These are phyloP conservation scores for Helminthosporium solani DNA, from an alignment of 2,329 filamentous ascomycete species.

Conservation along the genomic window DNA sequence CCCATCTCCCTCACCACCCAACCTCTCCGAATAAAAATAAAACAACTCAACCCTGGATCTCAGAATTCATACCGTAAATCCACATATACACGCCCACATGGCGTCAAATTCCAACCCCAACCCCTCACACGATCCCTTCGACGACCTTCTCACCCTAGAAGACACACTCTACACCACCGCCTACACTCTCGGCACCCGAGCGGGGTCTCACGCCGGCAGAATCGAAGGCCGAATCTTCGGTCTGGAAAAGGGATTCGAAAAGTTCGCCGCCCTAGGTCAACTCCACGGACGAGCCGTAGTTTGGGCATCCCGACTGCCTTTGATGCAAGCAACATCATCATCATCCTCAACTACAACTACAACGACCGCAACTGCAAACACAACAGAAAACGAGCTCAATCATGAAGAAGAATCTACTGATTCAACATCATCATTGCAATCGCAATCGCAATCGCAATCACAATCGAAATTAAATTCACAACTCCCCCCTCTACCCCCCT, in stretches of 20 bases:
- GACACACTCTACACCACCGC: slow-evolving; percentile 79
- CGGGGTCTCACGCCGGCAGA: slow-evolving; percentile 75
- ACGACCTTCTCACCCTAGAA: slow-evolving; percentile 60
- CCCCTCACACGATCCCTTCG: slow-evolving; percentile 49
- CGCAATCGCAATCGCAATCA: no score
- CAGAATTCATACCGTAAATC: no score
- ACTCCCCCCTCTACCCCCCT: slow-evolving; percentile 47
- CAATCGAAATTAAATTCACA: no score
- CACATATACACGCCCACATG: no score
- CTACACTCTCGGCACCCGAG: slow-evolving; percentile 70
- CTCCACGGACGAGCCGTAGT: slow-evolving; percentile 76
- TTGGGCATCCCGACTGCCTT: slow-evolving; percentile 68
- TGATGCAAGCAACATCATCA: not conserved
- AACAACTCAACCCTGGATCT: no score
- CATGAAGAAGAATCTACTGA: no score
- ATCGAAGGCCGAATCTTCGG: slow-evolving; percentile 90
- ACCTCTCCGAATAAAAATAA: no score
- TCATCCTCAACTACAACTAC: not conserved
- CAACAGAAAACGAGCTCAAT: no score
- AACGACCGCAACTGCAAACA: not conserved
- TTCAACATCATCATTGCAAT: no score
- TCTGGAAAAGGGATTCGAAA: slow-evolving; percentile 89
- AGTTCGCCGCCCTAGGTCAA: slow-evolving; percentile 77
- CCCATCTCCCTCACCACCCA: no score
- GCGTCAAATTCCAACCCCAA: slow-evolving; percentile 3